Base-by-base conservation (phyloP, 2,329 filamentous ascomycete genomes). In the Macrophomina pseudophaseolina region DNA sequence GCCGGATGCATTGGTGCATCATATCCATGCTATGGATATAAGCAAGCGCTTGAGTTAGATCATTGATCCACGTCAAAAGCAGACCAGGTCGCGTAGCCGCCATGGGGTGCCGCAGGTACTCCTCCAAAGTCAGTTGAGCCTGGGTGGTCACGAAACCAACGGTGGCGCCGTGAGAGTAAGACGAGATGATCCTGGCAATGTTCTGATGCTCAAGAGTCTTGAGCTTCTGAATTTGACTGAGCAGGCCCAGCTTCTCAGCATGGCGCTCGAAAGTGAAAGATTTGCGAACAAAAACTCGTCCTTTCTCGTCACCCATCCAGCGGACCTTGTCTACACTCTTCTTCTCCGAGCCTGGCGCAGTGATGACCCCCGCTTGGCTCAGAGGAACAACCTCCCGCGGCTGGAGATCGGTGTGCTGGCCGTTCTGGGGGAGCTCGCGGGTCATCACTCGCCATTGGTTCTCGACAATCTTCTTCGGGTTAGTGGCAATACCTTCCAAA, bases 391-490 rank as follows among this genome's bases (percentile, higher is more conserved):
- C 76, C 64, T 80, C 77, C 1, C 76, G 74, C 14, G 72, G 71
- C 4, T 70, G 71, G 53, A 78, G 78, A 38, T 80, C 78, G 7
- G 78, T 73, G 54, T 80, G 78, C 16, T 65, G 65, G 16, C 78
- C 78, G 35, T 74, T 79, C 64, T 76, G 66, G 1, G 75, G 73
- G 35, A 80, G 69, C 58, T 80, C 77, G 64, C 79, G 78, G 6
- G 76, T 74, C 4, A 78, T 78, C 28, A 77, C 78, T 38, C 76
- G 75, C 78, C 78, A 80, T 60, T 80, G 78, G 64, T 76, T 74
- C 14, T 76, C 74, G n/a, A 80, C 73, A 5, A 78, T 73, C 58
- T 74, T 75, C n/a, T 72, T 73, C 23, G 78, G 73, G 67, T 80
- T 73, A 32, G 73, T 71, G 16, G 78, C 78, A 44, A 80, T 80